Evolutionary conservation across 257 asterid genomes (phyloP).

Genomic region (Leonotis leonurus): DNA sequence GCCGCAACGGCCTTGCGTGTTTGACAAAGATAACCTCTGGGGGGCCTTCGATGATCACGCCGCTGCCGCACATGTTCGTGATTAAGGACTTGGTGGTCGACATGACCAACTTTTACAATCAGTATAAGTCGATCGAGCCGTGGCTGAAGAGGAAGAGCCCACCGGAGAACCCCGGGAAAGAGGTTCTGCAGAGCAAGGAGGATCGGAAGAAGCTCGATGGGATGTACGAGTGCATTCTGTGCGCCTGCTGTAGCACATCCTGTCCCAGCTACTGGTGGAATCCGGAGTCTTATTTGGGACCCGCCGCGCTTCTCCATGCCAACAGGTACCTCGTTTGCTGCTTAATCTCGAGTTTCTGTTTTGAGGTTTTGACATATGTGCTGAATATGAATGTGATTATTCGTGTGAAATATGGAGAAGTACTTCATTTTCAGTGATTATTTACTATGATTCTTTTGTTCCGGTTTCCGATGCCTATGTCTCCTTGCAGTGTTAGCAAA

Average conservation of each 20-base stretch:
- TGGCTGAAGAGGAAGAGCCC: constrained; percentile 88
- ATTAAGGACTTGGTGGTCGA: constrained; percentile 94
- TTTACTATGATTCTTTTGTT: background rate
- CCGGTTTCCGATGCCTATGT: background rate
- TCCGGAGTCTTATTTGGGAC: constrained; percentile 94
- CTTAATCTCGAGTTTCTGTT: background rate
- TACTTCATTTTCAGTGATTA: background rate
- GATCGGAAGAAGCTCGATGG: constrained; percentile 93
- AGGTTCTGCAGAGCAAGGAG: constrained; percentile 69
- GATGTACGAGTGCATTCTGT: constrained; percentile 91
- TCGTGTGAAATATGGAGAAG: background rate
- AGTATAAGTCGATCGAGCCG: constrained; percentile 92
- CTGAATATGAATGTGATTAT: background rate
- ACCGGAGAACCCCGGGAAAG: constrained; percentile 55
- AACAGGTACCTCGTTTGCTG: constrained; percentile 39
- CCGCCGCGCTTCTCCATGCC: constrained; percentile 93
- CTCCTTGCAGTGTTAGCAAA: background rate
- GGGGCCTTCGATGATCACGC: constrained; percentile 52
- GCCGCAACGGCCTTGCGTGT: constrained; percentile 80
- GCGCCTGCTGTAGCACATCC: constrained; percentile 93
- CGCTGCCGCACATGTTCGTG: constrained; percentile 95
- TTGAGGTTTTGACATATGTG: background rate
- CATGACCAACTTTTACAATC: constrained; percentile 88
- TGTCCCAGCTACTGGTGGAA: constrained; percentile 99
- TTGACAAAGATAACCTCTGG: constrained; percentile 62